Base-by-base conservation (phyloP, 768 basidiomycete genomes). In the Pisolithus marmoratus region DNA sequence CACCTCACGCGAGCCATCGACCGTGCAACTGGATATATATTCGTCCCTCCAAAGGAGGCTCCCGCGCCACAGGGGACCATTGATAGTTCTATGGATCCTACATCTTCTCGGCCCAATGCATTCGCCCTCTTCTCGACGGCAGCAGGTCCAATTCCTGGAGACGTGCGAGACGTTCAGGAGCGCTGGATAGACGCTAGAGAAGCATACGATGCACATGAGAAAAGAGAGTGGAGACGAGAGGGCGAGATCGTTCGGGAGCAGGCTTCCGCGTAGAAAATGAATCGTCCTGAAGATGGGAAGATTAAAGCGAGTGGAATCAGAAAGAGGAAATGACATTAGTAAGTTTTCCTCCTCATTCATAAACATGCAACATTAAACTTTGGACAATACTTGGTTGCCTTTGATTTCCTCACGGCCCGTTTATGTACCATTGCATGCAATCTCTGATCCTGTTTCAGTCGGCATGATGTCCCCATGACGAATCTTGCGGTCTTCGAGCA, bases 21-120 rank as follows among this genome's bases (percentile, higher is more conserved):
- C 68, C 84, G 90, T 53, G 92, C 93, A 1, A 90, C 90, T 0
- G 96, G 96, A 15, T 94, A 91, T 70, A 78, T 96, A 9, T 96
- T 90, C 58, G 76, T 94, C 4, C 91, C 92, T 0, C 70, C 77
- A 0, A 61, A 71, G 23, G 59, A 57, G 22, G 60, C 62, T 12
- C 64, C 65, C 22, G 60, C 67, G 4, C 69, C 71, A 5, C 55
- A 66, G 46, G 68, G 70, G 29, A 63, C 70, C 5, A 48, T 65
- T 7, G 62, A 64, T 43, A 55, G 65, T 47, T 58, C 62, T 57
- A 23, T 63, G 63, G 36, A 68, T 63, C 61, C 70, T 54, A 53
- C 75, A 1, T 65, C 78, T 1, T 58, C 69, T 11, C 76, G 80
- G 1, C 82, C 87, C 2, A 92, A 94, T 65, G 69, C 77, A 15